These are phyloP conservation scores for Calycina marina DNA, from an alignment of 2,329 filamentous ascomycete species.

Conservation along the genomic window DNA sequence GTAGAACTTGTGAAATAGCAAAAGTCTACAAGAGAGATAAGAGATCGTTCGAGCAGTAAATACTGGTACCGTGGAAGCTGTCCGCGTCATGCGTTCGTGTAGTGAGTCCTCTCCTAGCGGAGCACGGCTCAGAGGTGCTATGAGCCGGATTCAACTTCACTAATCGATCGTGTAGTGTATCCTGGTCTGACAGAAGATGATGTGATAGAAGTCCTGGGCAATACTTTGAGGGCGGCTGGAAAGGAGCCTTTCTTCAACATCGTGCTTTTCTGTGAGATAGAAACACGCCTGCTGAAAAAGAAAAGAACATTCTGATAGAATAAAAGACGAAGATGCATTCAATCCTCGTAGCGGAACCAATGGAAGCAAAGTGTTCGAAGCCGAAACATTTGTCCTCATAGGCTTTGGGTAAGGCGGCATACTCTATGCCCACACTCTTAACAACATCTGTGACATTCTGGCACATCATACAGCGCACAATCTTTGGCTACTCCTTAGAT, in stretches of 20 bases:
- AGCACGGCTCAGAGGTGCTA: no score
- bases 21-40: constrained; percentile 40
- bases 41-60: constrained; percentile 46
- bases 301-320: constrained; percentile 3
- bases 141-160: no score
- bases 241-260: constrained; percentile 48
- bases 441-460: not conserved
- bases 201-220: constrained; percentile 39
- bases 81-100: constrained; percentile 40
- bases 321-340: constrained; percentile 24
- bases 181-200: constrained; percentile 42
- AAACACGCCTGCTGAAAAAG: not conserved
- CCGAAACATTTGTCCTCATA: constrained; percentile 44
- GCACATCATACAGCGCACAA: constrained; percentile 30
- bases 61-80: constrained; percentile 45
- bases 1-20: constrained; percentile 44
- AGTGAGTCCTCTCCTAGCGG: no score
- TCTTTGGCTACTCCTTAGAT: constrained; percentile 48
- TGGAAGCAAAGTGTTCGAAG: constrained; percentile 33
- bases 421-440: not conserved
- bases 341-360: constrained; percentile 27
- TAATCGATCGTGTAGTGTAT: no score
- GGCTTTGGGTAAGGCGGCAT: constrained; percentile 33
- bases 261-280: constrained; percentile 36
- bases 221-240: constrained; percentile 34